A percentile compares a stretch with the other conserved stretches of the same genome.
Conservation (phyloP, 1,284 basidiomycete species). For the Leccinum subrobustum region DNA sequence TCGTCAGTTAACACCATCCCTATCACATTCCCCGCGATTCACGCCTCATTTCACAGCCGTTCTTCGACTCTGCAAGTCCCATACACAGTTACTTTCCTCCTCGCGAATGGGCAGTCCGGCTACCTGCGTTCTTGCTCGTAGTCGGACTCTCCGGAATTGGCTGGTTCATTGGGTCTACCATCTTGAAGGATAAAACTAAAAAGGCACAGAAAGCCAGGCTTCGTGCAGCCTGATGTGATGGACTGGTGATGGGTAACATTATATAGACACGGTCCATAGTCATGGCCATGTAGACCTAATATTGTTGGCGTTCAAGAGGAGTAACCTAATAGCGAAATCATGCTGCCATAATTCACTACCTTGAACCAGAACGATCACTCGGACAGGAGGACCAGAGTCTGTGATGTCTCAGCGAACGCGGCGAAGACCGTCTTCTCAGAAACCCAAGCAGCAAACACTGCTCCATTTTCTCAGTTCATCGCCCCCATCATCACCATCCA, state of each 20-base stretch:
- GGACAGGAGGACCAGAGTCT: neutral
- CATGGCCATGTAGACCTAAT: neutral
- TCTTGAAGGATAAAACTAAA: conserved; percentile 73
- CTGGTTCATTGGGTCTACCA: conserved; percentile 73
- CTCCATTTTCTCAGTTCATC: conserved; percentile 28
- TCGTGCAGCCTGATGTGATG: conserved; percentile 46
- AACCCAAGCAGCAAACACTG: conserved; percentile 35
- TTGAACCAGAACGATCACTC: neutral
- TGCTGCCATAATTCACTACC: neutral
- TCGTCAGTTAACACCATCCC: conserved; percentile 52
- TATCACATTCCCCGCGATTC: neutral
- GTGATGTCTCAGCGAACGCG: conserved; percentile 6
- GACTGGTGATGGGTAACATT: too few species aligned
- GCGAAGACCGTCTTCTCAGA: conserved; percentile 12
- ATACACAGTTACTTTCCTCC: conserved; percentile 81
- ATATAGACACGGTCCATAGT: neutral
- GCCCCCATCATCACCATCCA: conserved; percentile 23
- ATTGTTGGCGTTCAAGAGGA: neutral
- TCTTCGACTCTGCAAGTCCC: conserved; percentile 72
- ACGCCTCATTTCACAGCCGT: conserved; percentile 57
- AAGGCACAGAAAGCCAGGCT: conserved; percentile 55
- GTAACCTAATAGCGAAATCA: neutral
- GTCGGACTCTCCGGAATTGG: conserved; percentile 78
- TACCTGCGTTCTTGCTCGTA: conserved; percentile 82
- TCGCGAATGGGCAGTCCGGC: conserved; percentile 86